Evolutionary conservation across 2,329 filamentous ascomycete genomes (phyloP).

Genomic region (Fusarium albidum): DNA sequence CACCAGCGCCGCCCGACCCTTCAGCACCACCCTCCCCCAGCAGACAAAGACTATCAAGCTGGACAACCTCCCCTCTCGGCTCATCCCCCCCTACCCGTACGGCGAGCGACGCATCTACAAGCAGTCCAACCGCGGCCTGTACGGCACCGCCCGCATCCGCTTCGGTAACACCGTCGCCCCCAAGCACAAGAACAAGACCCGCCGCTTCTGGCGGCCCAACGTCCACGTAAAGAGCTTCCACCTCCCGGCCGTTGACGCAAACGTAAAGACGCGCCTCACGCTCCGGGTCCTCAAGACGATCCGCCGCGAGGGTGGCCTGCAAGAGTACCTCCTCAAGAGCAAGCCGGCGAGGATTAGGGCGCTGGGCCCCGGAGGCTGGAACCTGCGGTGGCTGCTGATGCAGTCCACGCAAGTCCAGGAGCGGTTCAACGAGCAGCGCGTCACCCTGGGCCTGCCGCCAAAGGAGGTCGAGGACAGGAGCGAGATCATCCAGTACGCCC

Average conservation of each 20-base stretch:
- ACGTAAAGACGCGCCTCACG: conserved; percentile 73
- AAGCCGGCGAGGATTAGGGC: conserved; percentile 83
- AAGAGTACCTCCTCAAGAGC: conserved; percentile 87
- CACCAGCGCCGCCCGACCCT: conserved; percentile 34
- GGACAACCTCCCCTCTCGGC: conserved; percentile 54
- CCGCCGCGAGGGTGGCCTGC: conserved; percentile 86
- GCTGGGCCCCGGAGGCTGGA: conserved; percentile 90
- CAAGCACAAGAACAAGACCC: conserved; percentile 73
- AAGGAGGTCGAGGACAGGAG: conserved; percentile 48
- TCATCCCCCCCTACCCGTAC: conserved; percentile 76
- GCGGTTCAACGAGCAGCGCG: conserved; percentile 71
- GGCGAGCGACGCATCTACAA: conserved; percentile 77
- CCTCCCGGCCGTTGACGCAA: conserved; percentile 67
- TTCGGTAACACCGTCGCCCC: conserved; percentile 83
- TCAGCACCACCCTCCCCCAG: conserved; percentile 48
- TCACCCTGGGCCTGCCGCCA: conserved; percentile 66
- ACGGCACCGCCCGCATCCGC: conserved; percentile 74
- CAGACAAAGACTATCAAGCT: conserved; percentile 52
- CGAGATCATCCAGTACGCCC: conserved; percentile 50
- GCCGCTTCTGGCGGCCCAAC: conserved; percentile 79
- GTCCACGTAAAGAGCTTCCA: conserved; percentile 74
- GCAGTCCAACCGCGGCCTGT: conserved; percentile 80
- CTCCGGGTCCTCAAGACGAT: conserved; percentile 77
- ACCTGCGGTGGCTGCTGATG: conserved; percentile 88
- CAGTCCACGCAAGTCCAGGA: conserved; percentile 73